Evolutionary conservation across 345 rosid species (phyloP).

Genomic region (Rhizophora apiculata): DNA sequence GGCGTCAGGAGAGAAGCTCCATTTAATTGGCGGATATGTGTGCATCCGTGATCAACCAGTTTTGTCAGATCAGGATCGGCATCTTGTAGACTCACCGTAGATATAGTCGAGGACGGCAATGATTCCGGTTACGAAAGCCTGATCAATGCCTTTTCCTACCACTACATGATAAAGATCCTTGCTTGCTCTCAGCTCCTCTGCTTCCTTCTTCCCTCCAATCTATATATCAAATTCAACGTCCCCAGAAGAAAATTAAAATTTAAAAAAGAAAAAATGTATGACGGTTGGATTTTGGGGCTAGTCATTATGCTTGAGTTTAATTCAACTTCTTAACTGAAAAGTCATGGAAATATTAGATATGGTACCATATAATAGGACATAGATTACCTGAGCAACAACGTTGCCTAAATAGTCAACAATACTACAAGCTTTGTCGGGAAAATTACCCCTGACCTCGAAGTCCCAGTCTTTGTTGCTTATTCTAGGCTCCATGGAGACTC

Average conservation of each 20-base stretch:
- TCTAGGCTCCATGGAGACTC: constrained; percentile 39
- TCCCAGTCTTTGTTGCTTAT: constrained; percentile 28
- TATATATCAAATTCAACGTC: constrained; percentile 9
- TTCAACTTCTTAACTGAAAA: too few relatives aligned
- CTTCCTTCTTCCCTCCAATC: constrained; percentile 55
- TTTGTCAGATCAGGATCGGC: constrained; percentile 21
- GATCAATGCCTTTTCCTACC: constrained; percentile 54
- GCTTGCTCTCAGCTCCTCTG: constrained; percentile 38
- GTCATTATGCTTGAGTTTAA: too few relatives aligned
- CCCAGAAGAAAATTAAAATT: neutral
- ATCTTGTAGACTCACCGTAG: constrained; percentile 70
- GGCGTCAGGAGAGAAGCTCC: too few relatives aligned
- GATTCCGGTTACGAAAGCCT: constrained; percentile 71
- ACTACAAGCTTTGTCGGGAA: constrained; percentile 57
- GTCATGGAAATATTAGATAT: too few relatives aligned
- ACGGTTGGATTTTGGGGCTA: too few relatives aligned
- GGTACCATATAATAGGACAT: neutral
- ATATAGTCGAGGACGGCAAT: constrained; percentile 71
- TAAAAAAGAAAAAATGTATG: neutral
- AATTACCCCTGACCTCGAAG: constrained; percentile 60
- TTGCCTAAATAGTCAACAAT: constrained; percentile 52
- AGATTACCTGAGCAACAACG: constrained; percentile 47
- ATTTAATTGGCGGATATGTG: too few relatives aligned
- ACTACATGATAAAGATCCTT: constrained; percentile 64
- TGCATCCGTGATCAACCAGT: neutral